phyloP scores from a whole-genome alignment of 2,329 filamentous ascomycete species.

The Didymella keratinophila region DNA sequence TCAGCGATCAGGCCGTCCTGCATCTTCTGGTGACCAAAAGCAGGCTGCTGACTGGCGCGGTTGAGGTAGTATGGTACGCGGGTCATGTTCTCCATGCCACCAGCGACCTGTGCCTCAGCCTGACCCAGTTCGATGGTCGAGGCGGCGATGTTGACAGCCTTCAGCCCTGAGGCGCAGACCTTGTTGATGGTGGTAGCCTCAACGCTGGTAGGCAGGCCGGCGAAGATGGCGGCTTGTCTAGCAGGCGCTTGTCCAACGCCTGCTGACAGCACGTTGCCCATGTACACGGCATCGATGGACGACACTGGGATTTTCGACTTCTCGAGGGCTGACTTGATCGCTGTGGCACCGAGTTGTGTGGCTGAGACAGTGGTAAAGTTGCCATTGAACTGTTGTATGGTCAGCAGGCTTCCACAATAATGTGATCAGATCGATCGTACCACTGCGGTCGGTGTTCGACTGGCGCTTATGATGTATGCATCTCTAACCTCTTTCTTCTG shows the following conservation, averaged over 20 bases:
- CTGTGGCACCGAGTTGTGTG: constrained; percentile 85
- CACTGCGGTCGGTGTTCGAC: constrained; percentile 89
- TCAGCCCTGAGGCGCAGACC: constrained; percentile 94
- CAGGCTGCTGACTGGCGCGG: constrained; percentile 79
- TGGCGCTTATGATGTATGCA: constrained; percentile 90
- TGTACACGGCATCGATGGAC: constrained; percentile 91
- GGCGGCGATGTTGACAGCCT: constrained; percentile 87
- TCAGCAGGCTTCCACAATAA: constrained; percentile 8
- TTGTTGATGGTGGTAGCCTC: constrained; percentile 97
- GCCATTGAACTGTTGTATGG: constrained; percentile 84
- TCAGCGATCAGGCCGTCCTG: constrained; percentile 95
- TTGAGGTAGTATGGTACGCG: constrained; percentile 89
- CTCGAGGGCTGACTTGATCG: constrained; percentile 88
- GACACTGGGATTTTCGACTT: constrained; percentile 84
- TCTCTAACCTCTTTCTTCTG: constrained; percentile 75
- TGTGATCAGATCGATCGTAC: constrained; percentile 55
- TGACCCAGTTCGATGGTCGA: constrained; percentile 94
- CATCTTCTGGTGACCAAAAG: constrained; percentile 86
- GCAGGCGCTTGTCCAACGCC: constrained; percentile 89
- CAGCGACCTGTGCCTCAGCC: constrained; percentile 86
- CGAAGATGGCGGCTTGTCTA: constrained; percentile 87
- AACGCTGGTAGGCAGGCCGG: constrained; percentile 79
- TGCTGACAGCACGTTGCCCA: constrained; percentile 92
- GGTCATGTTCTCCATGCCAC: constrained; percentile 99
- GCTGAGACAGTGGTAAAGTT: constrained; percentile 83